Conservation (phyloP, 192 early-diverging fungal species). For the Dissophora globulifera region DNA sequence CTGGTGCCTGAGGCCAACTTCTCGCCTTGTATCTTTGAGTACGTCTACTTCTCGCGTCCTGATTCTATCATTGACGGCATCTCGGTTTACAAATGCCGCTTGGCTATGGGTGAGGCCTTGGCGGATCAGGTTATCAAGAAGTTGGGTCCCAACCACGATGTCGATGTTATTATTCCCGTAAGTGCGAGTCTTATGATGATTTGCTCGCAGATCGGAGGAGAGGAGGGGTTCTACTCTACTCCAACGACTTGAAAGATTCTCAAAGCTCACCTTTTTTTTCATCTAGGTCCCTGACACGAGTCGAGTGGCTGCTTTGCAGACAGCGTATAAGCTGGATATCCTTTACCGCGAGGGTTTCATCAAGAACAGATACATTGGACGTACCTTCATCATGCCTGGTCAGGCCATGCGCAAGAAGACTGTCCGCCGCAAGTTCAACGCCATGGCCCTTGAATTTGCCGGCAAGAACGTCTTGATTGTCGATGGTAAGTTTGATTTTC, state of each 20-base stretch:
- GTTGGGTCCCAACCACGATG: slow-evolving; percentile 83
- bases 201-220: too few relatives aligned
- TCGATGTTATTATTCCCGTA: slow-evolving; percentile 99
- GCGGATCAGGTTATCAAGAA: slow-evolving; percentile 83
- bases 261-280: background rate
- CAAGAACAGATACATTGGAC: slow-evolving; percentile 99
- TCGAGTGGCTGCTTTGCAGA: slow-evolving; percentile 93
- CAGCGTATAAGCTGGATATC: slow-evolving; percentile 88
- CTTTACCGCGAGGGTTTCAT: slow-evolving; percentile 98
- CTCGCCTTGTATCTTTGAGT: slow-evolving; percentile 99
- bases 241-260: too few relatives aligned
- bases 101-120: slow-evolving; percentile 97
- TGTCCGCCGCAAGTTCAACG: slow-evolving; percentile 97
- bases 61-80: slow-evolving; percentile 99
- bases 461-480: slow-evolving; percentile 98
- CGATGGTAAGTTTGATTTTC: slow-evolving; percentile 64
- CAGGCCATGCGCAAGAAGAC: slow-evolving; percentile 90
- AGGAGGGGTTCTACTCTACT: too few relatives aligned
- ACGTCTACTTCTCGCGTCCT: slow-evolving; percentile 98
- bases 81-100: slow-evolving; percentile 96
- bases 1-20: slow-evolving; percentile 62
- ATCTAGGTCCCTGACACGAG: slow-evolving; percentile 92
- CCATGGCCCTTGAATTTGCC: slow-evolving; percentile 97
- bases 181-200: too few relatives aligned
- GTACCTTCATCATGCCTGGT: slow-evolving; percentile 99